Conservation (phyloP, 352 stramenopile genomes). For the Ochromonadaceae sp. region DNA sequence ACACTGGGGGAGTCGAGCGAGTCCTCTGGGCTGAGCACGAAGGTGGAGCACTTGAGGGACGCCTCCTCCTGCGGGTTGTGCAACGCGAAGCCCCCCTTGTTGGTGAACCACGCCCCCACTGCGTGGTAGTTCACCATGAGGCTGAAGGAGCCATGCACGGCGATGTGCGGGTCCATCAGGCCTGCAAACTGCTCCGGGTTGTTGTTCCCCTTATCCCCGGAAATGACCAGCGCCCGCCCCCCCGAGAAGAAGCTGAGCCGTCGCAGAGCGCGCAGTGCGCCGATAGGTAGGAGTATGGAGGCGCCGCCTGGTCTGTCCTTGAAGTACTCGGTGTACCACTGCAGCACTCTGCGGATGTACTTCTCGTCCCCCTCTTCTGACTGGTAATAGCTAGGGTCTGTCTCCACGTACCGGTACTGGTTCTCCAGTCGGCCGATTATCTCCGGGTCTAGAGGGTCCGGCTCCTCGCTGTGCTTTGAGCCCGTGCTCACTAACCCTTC, state of each 20-base stretch:
- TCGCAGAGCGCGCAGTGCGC: slow-evolving; percentile 56
- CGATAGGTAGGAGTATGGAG: slow-evolving; percentile 71
- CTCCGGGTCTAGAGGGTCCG: slow-evolving; percentile 66
- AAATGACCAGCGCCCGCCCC: slow-evolving; percentile 56
- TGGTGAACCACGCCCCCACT: slow-evolving; percentile 66
- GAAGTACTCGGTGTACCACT: slow-evolving; percentile 47
- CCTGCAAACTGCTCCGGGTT: slow-evolving; percentile 73
- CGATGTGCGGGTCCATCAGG: slow-evolving; percentile 77
- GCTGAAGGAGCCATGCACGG: slow-evolving; percentile 81
- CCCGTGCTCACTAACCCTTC: slow-evolving; percentile 60
- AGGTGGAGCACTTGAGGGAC: slow-evolving; percentile 62
- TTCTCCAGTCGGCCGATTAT: slow-evolving; percentile 81
- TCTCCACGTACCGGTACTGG: slow-evolving; percentile 54
- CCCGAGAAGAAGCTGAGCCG: slow-evolving; percentile 38
- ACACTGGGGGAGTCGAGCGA: background rate
- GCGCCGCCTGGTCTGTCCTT: slow-evolving; percentile 38
- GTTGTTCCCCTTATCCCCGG: slow-evolving; percentile 80
- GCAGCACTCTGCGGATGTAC: slow-evolving; percentile 69
- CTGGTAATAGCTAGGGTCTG: slow-evolving; percentile 60
- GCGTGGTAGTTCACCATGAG: slow-evolving; percentile 88
- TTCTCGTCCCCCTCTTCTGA: slow-evolving; percentile 33
- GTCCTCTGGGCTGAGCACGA: slow-evolving; percentile 4
- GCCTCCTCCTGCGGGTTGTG: slow-evolving; percentile 78
- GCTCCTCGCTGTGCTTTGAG: slow-evolving; percentile 28
- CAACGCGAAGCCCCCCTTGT: slow-evolving; percentile 66